Evolutionary conservation across 768 basidiomycete genomes (phyloP), one percentile per base, ranked within the genome.

Genomic region (Kwoniella botswanensis): DNA sequence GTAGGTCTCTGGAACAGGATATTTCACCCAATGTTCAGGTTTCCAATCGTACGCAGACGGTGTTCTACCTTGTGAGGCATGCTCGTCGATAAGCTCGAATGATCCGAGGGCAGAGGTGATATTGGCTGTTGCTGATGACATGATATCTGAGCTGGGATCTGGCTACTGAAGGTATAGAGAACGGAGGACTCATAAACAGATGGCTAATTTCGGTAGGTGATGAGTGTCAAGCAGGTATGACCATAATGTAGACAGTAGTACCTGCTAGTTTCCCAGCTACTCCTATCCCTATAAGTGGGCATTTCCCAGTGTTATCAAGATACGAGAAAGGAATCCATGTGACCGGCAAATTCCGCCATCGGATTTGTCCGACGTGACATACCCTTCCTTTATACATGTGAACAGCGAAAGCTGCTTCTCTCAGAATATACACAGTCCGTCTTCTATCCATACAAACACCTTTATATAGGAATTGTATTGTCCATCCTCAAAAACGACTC

Each of bases 21-120:
- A 68, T 21, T 65, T 57, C 13, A 71, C 17, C 73, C 72, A 76
- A 46, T 74, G 67, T 26, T 65, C 58, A 41, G 75, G 70, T 24
- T 53, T 15, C 72, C 70, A 76, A n/a, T 72, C 67, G 53, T 74
- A 70, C 11, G 70, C 52, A 6, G 65, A 63, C 35, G 35, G 35
- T 22, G 17, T 9, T 13, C n/a, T 24, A 11, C 46, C 42, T 22
- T n/a, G 26, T 0, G 54, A 44, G 15, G 52, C 29, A 5, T 15
- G 22, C n/a, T 58, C 53, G 43, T 70, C 68, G 18, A 70, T 22
- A 6, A 70, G 55, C 53, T 70, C 68, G 56, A 70, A 70, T 13
- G 52, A 63, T 18, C 68, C 68, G 13, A 70, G 44, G 18, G 50
- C n/a, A 11, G 68, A 70, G 42, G 50, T 41, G 44, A 69, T 55